These are phyloP conservation scores for Daldinia concentrica DNA, from an alignment of 495 filamentous ascomycete species.

Conservation along the genomic window DNA sequence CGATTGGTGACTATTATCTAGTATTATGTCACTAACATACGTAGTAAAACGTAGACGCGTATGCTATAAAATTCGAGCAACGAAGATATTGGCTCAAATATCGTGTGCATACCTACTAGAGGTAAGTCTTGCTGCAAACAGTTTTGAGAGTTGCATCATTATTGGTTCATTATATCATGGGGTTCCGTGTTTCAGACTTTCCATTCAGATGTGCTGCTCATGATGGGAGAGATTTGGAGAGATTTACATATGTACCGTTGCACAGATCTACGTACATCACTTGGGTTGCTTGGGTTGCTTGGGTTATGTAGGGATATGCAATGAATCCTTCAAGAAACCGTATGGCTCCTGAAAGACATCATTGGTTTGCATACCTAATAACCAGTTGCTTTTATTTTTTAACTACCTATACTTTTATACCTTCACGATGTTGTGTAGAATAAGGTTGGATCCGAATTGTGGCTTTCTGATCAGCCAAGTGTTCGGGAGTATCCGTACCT, in stretches of 20 bases:
- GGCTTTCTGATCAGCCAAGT: slow-evolving; percentile 9
- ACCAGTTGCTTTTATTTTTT: background rate
- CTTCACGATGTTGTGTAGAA: slow-evolving; percentile 4
- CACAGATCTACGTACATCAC: slow-evolving; percentile 5
- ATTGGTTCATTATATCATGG: slow-evolving; percentile 34
- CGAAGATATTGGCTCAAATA: background rate
- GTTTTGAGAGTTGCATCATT: slow-evolving; percentile 21
- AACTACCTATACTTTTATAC: background rate
- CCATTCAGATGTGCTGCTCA: slow-evolving; percentile 9
- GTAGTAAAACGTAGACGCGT: slow-evolving; percentile 18
- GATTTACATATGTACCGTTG: slow-evolving; percentile 3
- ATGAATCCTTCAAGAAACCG: background rate
- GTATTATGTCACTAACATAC: background rate
- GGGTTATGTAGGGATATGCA: slow-evolving; percentile 3
- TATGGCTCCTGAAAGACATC: no score
- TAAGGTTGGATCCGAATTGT: slow-evolving; percentile 34
- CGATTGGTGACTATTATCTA: slow-evolving; percentile 5
- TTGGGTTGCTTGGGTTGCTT: background rate
- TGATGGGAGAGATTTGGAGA: slow-evolving; percentile 1
- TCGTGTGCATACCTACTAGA: background rate
- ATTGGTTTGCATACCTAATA: background rate
- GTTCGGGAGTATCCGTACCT: slow-evolving; percentile 30
- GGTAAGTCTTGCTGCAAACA: slow-evolving; percentile 12
- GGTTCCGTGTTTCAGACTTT: slow-evolving; percentile 34
- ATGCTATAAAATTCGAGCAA: slow-evolving; percentile 2